Evolutionary conservation across 2,329 filamentous ascomycete species (phyloP), one percentile per base, ranked within the genome.

Genomic region (Pseudocercospora fijiensis): DNA sequence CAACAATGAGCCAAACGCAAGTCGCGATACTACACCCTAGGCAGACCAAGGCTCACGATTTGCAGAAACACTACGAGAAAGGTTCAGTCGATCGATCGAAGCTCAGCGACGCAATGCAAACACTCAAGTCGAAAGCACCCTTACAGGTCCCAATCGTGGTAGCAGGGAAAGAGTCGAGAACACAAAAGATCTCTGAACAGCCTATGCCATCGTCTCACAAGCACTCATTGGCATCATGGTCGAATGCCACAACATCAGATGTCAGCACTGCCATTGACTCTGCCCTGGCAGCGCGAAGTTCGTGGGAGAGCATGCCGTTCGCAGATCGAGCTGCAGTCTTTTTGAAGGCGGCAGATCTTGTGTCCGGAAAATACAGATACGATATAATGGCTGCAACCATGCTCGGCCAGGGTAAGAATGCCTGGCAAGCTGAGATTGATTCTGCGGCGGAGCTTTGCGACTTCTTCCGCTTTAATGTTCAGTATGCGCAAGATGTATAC

Each of bases 371-470:
- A 81, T 98, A 99, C 80, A 87, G 95, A 75, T 97, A 96, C 79
- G 92, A 97, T 62, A 86, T 99, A 72, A 96, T 98, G 90, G 94
- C 95, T 7, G 87, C 92, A 51, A 97, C 95, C 13, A 96, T 98
- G 87, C 83, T 96, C 30, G 95, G 94, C 65, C 94, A 99, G 80
- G 94, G 95, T 73, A 98, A 98, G 86, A 98, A 97, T 77, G 92
- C 91, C 55, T 98, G 92, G 92, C 94, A 99, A 80, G 94, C 95
- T n/a, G 94, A 99, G 84, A 98, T 98, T 68, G 94, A 98, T 78
- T 86, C 93, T 43, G 94, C 94, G 18, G 94, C 94, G 8, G 95
- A 99, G 83, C 80, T 96, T 71, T 89, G 87, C 71, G 94, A 99
- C 77, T 98, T 98, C 80, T 82, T 98, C 76, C 79, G 81, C 51